Conservation (phyloP, 1,284 basidiomycete genomes). For the Phylloboletellus chloephorus region DNA sequence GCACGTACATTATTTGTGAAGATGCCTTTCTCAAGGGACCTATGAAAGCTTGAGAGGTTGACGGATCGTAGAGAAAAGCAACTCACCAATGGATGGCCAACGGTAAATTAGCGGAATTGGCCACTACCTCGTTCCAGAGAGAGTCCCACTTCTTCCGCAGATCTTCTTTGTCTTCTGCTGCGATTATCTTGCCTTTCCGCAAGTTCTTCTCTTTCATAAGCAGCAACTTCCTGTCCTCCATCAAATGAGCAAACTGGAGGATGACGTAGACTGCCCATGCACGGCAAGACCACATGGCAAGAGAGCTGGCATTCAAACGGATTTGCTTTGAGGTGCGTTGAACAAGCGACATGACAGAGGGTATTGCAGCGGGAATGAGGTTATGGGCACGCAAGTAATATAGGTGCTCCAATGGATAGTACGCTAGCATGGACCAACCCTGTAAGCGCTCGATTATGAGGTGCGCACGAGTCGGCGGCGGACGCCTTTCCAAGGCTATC, state of each 20-base stretch:
- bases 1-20: slow-evolving; percentile 56
- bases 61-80: slow-evolving; percentile 1
- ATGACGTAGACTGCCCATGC: slow-evolving; percentile 74
- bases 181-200: slow-evolving; percentile 49
- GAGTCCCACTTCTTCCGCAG: slow-evolving; percentile 59
- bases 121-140: slow-evolving; percentile 67
- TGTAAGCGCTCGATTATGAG: slow-evolving; percentile 76
- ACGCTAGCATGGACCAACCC: slow-evolving; percentile 78
- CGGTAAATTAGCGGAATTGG: slow-evolving; percentile 74
- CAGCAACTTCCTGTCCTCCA: slow-evolving; percentile 60
- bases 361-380: slow-evolving; percentile 52
- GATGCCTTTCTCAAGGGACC: slow-evolving; percentile 64
- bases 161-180: slow-evolving; percentile 50
- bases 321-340: slow-evolving; percentile 39
- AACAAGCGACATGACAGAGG: slow-evolving; percentile 40
- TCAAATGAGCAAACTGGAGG: slow-evolving; percentile 66
- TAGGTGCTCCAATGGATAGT: slow-evolving; percentile 78
- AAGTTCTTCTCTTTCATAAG: slow-evolving; percentile 50
- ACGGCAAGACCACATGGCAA: slow-evolving; percentile 66
- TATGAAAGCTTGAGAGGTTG: slow-evolving; percentile 25
- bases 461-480: slow-evolving; percentile 61
- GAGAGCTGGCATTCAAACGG: slow-evolving; percentile 41
- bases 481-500: slow-evolving; percentile 61
- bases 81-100: slow-evolving; percentile 78
- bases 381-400: slow-evolving; percentile 64